phyloP scores from a whole-genome alignment of 352 stramenopile genomes.

The Pythium plurisporium region DNA sequence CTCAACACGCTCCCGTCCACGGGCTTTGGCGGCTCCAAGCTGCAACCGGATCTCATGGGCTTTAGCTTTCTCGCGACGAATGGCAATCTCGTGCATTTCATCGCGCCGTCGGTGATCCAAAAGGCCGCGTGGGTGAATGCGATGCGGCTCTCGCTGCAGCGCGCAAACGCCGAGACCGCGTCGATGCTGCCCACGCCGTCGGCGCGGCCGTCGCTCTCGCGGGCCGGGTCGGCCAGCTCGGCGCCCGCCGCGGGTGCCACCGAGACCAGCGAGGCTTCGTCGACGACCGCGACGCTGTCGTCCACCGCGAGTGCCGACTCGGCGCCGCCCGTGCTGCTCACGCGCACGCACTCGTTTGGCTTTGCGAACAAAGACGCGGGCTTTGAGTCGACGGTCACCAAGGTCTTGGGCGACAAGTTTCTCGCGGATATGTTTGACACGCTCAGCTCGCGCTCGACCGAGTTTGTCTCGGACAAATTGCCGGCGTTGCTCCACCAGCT shows the following conservation, averaged over 20 bases:
- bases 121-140: constrained; percentile 84
- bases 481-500: constrained; percentile 73
- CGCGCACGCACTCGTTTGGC: constrained; percentile 7
- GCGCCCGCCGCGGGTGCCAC: neutral
- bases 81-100: constrained; percentile 81
- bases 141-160: constrained; percentile 66
- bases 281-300: neutral
- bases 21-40: constrained; percentile 73
- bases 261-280: too few species aligned
- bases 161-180: constrained; percentile 36
- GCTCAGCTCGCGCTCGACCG: constrained; percentile 31
- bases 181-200: constrained; percentile 25
- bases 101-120: constrained; percentile 64
- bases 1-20: constrained; percentile 70
- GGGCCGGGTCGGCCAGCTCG: neutral
- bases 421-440: constrained; percentile 55
- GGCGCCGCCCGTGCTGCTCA: neutral
- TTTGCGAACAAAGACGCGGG: neutral
- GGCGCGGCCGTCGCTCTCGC: constrained; percentile 9
- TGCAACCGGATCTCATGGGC: constrained; percentile 69
- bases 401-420: constrained; percentile 70
- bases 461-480: constrained; percentile 51
- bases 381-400: constrained; percentile 58
- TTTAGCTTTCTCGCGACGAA: constrained; percentile 85
- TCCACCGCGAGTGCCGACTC: constrained; percentile 41